Percentiles rank a stretch among this genome's conserved stretches.
Conservation (phyloP, 2,329 filamentous ascomycete genomes). For the Sporothrix phasma region DNA sequence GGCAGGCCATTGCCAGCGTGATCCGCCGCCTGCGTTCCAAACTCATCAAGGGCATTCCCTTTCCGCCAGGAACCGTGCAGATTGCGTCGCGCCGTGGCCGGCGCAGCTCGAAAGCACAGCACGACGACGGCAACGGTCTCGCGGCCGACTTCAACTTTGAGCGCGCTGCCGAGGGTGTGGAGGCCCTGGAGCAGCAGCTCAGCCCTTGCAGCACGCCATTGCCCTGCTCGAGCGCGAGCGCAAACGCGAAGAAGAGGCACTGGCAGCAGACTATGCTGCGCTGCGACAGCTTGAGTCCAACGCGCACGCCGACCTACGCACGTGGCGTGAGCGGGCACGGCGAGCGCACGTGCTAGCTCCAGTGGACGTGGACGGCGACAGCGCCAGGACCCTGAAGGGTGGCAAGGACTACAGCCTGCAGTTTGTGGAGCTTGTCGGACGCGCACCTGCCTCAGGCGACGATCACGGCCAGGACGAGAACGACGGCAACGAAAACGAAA, state of each 20-base stretch:
- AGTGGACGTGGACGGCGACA: constrained; percentile 20
- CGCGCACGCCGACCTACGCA: constrained; percentile 42
- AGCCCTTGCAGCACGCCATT: constrained; percentile 54
- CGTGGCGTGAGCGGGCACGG: constrained; percentile 39
- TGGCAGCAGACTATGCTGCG: constrained; percentile 45
- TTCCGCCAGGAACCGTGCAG: constrained; percentile 40
- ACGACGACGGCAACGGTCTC: constrained; percentile 31
- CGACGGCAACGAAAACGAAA: neutral
- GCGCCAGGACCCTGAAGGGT: neutral
- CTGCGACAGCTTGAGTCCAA: constrained; percentile 45
- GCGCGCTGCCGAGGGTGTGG: constrained; percentile 49
- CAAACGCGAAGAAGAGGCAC: constrained; percentile 42
- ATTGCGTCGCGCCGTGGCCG: neutral
- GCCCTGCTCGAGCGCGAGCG: constrained; percentile 50
- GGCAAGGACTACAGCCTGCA: neutral
- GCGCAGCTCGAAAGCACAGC: constrained; percentile 4
- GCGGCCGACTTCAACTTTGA: constrained; percentile 57
- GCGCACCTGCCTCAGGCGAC: neutral
- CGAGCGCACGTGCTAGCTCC: constrained; percentile 43
- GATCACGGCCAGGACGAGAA: neutral
- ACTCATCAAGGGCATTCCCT: constrained; percentile 51
- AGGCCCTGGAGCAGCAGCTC: constrained; percentile 46
- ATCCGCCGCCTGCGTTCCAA: constrained; percentile 47
- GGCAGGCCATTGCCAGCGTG: constrained; percentile 45
- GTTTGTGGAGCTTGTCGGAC: constrained; percentile 7